Evolutionary conservation across 1,284 basidiomycete species (phyloP).

Genomic region (Fistulinella cinereoalba): DNA sequence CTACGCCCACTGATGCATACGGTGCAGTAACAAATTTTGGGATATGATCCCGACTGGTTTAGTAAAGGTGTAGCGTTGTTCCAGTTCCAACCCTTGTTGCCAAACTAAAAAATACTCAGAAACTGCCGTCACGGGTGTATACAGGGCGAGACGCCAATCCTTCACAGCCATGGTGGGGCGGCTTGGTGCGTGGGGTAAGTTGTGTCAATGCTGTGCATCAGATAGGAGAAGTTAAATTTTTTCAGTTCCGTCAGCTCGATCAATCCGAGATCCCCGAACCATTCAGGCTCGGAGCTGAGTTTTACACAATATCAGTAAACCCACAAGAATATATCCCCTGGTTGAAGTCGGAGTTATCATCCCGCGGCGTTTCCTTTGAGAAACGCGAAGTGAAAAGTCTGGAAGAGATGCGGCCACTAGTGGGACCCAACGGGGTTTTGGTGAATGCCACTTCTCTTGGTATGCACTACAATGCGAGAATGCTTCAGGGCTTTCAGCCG

Average conservation of each 20-base stretch:
- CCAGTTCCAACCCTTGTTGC: conserved; percentile 11
- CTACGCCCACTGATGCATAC: conserved; percentile 4
- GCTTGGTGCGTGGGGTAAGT: conserved; percentile 49
- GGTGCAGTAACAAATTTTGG: conserved; percentile 45
- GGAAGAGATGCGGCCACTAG: conserved; percentile 40
- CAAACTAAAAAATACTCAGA: conserved; percentile 31
- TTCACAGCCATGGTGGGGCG: conserved; percentile 49
- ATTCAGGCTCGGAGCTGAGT: conserved; percentile 40
- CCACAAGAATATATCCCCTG: conserved; percentile 48
- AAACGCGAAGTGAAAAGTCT: conserved; percentile 36
- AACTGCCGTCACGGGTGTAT: conserved; percentile 44
- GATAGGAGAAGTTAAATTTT: background rate
- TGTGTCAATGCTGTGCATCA: background rate
- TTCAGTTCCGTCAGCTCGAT: conserved; percentile 41
- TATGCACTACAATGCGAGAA: conserved; percentile 28
- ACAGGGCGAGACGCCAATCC: conserved; percentile 30
- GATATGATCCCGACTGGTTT: conserved; percentile 48
- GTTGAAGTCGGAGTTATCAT: conserved; percentile 41
- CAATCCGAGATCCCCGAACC: conserved; percentile 36
- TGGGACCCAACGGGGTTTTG: conserved; percentile 38
- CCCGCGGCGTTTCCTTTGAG: conserved; percentile 33
- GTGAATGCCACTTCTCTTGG: conserved; percentile 52
- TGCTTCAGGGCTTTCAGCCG: too few species aligned
- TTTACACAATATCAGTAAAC: conserved; percentile 48
- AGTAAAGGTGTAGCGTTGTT: conserved; percentile 37